Evolutionary conservation across 768 basidiomycete species (phyloP), one percentile per base, ranked within the genome.

Genomic region (Psilocybe tampanensis): DNA sequence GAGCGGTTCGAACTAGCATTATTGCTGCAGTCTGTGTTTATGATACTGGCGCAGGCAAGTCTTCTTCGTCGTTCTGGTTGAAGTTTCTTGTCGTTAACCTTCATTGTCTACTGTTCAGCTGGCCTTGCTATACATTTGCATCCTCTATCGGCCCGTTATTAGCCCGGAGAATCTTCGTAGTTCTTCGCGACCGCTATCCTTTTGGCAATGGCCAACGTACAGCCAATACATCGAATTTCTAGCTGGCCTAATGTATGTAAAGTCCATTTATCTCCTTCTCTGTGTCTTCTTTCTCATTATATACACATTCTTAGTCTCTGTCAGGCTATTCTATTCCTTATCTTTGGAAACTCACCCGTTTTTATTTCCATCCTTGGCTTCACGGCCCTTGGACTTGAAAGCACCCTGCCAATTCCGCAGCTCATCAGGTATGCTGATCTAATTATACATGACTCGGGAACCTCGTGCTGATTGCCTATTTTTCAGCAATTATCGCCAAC

Each of bases 201-300:
- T 94, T 72, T 94, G 92, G 92, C 90, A 94, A 65, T 94, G 92
- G 92, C 72, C 79, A 47, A 80, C 76, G 2, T 94, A 93, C 68
- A 73, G 81, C 1, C 89, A 90, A 64, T 88, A 94, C 67, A 77
- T 94, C 50, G 92, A 94, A 65, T 93, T 91, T 71, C 76, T 94
- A 50, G 89, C 89, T 8, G 88, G 84, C 8, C 78, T 89, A 56
- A 88, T 94, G 92, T 92, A 61, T 43, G 81, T 63, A 39, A 36
- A 39, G 34, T 39, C n/a, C 13, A 39, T 39, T 8, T 39, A 39
- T 47, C 24, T 34, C 39, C 43, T 17, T 19, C 29, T n/a, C n/a
- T 24, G 15, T 42, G n/a, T n/a, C 29, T 7, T 51, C 34, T 21
- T 47, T 34, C 23, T 32, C 47, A 43, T 34, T 55, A 29, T 42